phyloP scores from a whole-genome alignment of 257 asterid genomes.

The Scutellaria barbata region DNA sequence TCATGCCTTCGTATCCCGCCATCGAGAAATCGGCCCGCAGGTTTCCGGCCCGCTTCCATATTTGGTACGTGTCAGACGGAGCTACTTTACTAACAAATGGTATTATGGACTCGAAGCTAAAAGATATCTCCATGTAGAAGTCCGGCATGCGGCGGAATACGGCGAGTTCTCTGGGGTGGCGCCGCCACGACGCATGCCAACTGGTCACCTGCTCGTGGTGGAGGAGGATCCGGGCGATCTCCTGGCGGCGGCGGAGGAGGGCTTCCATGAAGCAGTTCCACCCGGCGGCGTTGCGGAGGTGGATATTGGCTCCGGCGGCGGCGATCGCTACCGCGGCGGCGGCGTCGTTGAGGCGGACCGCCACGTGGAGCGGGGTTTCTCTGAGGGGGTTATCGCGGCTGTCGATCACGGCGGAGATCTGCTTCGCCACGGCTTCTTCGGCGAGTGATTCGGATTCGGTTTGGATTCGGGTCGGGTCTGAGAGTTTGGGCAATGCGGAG shows the following conservation, averaged over 20 bases:
- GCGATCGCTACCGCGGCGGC: slow-evolving; percentile 58
- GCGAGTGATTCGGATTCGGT: slow-evolving; percentile 67
- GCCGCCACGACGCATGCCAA: slow-evolving; percentile 93
- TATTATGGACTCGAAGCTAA: slow-evolving; percentile 83
- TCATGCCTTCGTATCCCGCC: slow-evolving; percentile 90
- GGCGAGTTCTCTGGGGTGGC: slow-evolving; percentile 57
- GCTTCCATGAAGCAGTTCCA: slow-evolving; percentile 91
- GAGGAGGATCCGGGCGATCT: slow-evolving; percentile 57
- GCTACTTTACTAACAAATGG: slow-evolving; percentile 87
- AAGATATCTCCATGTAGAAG: slow-evolving; percentile 93
- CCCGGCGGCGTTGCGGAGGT: slow-evolving; percentile 81
- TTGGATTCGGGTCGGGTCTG: slow-evolving; percentile 47
- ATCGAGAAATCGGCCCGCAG: slow-evolving; percentile 88
- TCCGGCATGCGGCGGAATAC: slow-evolving; percentile 84
- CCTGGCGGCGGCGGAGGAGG: slow-evolving; percentile 68
- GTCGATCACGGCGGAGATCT: slow-evolving; percentile 66
- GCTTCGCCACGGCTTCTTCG: slow-evolving; percentile 57
- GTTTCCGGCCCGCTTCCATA: slow-evolving; percentile 93
- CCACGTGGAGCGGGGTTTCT: slow-evolving; percentile 85
- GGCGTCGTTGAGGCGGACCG: slow-evolving; percentile 82
- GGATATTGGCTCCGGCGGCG: slow-evolving; percentile 72
- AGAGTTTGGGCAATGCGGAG: slow-evolving; percentile 59
- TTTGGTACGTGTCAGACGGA: slow-evolving; percentile 88
- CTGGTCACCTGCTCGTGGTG: slow-evolving; percentile 70
- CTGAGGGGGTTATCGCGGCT: slow-evolving; percentile 72